A percentile compares a stretch with the other conserved stretches of the same genome.
Evolutionary conservation across 495 filamentous ascomycete species (phyloP).

Genomic region (Melanomma pulvis-pyrius): DNA sequence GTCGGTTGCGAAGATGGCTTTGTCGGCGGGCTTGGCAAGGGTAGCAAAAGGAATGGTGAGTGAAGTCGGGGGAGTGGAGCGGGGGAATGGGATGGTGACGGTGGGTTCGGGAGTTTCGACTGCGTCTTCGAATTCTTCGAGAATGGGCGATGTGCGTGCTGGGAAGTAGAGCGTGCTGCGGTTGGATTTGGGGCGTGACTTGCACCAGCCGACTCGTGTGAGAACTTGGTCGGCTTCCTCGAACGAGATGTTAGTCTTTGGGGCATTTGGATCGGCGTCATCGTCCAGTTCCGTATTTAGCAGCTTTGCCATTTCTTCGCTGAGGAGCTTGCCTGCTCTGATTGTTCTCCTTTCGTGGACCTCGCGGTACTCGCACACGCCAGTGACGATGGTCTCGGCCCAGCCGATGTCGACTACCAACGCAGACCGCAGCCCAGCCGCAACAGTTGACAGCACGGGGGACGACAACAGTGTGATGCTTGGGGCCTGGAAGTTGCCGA

Average conservation of each 20-base stretch:
- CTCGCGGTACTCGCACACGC: constrained; percentile 87
- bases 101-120: constrained; percentile 39
- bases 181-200: constrained; percentile 13
- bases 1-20: constrained; percentile 66
- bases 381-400: constrained; percentile 80
- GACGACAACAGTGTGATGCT: constrained; percentile 79
- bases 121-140: constrained; percentile 37
- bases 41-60: constrained; percentile 66
- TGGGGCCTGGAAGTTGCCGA: constrained; percentile 76
- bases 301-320: constrained; percentile 68
- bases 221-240: constrained; percentile 78
- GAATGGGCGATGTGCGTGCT: constrained; percentile 42
- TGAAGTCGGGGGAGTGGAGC: constrained; percentile 51
- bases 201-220: constrained; percentile 75
- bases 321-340: constrained; percentile 70
- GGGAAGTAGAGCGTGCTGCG: constrained; percentile 31
- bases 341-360: constrained; percentile 66
- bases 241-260: constrained; percentile 56
- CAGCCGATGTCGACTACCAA: constrained; percentile 89
- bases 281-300: constrained; percentile 50
- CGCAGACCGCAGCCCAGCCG: constrained; percentile 77
- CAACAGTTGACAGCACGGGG: constrained; percentile 69
- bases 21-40: constrained; percentile 75
- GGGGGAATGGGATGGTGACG: constrained; percentile 55
- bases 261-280: constrained; percentile 23